Conservation (phyloP, 208 protist species). For the Trypanosoma vivax region DNA sequence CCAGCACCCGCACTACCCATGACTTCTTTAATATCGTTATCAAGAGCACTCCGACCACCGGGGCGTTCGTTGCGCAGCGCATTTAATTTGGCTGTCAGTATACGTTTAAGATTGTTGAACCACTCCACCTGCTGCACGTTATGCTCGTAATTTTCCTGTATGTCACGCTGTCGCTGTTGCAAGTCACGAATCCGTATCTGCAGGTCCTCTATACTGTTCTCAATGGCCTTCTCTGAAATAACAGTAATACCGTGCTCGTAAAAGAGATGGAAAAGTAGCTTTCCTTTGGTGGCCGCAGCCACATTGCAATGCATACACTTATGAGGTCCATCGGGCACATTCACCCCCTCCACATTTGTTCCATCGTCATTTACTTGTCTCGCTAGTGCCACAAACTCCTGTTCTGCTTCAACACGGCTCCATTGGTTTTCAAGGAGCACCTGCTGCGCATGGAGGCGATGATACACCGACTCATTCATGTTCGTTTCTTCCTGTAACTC, state of each 20-base stretch:
- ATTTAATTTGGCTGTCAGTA: conserved; percentile 61
- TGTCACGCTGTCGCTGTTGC: conserved; percentile 66
- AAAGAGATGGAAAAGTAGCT: conserved; percentile 18
- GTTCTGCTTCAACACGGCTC: conserved; percentile 55
- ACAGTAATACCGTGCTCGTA: conserved; percentile 19
- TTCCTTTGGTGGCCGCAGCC: conserved; percentile 5
- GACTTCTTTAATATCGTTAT: conserved; percentile 45
- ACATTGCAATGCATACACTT: conserved; percentile 24
- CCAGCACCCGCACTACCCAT: conserved; percentile 32
- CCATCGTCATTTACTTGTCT: no score
- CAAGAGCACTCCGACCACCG: conserved; percentile 18
- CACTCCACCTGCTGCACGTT: conserved; percentile 83
- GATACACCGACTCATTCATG: conserved; percentile 80
- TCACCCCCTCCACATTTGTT: no score
- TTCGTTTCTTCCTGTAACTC: conserved; percentile 61
- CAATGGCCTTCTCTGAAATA: conserved; percentile 15
- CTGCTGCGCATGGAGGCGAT: conserved; percentile 62
- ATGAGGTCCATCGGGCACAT: neutral
- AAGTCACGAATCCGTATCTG: conserved; percentile 59
- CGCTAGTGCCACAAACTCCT: conserved; percentile 29
- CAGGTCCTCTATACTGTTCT: conserved; percentile 23
- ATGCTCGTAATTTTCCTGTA: conserved; percentile 78
- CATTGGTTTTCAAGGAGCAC: conserved; percentile 39
- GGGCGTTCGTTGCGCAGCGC: conserved; percentile 20
- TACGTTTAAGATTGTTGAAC: conserved; percentile 42